These are phyloP conservation scores for Agaricus subrufescens DNA, from an alignment of 768 basidiomycete species.

Conservation along the genomic window DNA sequence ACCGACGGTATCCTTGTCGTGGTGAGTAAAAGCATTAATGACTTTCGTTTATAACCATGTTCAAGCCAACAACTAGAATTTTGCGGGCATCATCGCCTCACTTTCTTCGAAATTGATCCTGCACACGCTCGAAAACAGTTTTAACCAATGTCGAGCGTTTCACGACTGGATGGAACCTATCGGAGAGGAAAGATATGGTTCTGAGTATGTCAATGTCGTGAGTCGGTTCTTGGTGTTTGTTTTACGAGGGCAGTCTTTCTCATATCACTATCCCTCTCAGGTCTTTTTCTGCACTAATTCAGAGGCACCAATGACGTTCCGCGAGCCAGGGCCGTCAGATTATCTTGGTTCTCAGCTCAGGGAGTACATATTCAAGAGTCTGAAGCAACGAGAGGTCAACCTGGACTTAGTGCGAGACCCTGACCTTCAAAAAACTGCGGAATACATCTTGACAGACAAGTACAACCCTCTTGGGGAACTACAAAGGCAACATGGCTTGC, in stretches of 20 bases:
- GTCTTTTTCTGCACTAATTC: constrained; percentile 79
- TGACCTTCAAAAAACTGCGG: constrained; percentile 31
- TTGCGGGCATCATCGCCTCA: constrained; percentile 68
- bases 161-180: constrained; percentile 56
- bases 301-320: constrained; percentile 50
- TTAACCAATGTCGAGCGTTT: constrained; percentile 78
- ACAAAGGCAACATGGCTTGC: constrained; percentile 58
- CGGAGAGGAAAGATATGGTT: constrained; percentile 39
- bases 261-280: constrained; percentile 29
- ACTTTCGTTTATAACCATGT: neutral
- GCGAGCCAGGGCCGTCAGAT: constrained; percentile 47
- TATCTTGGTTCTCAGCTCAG: constrained; percentile 69
- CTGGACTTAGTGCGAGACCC: constrained; percentile 32
- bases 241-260: neutral
- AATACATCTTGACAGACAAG: constrained; percentile 58
- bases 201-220: constrained; percentile 74
- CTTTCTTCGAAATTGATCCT: constrained; percentile 62
- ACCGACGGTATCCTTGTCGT: constrained; percentile 76
- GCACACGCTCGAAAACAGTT: constrained; percentile 64
- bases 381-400: constrained; percentile 52
- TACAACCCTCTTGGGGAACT: constrained; percentile 59
- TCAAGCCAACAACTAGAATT: constrained; percentile 52
- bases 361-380: constrained; percentile 46
- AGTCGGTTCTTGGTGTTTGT: constrained; percentile 16
- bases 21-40: constrained; percentile 38